Conservation (phyloP, 176 grass and related monocot genomes). For the Eragrostis curvula region DNA sequence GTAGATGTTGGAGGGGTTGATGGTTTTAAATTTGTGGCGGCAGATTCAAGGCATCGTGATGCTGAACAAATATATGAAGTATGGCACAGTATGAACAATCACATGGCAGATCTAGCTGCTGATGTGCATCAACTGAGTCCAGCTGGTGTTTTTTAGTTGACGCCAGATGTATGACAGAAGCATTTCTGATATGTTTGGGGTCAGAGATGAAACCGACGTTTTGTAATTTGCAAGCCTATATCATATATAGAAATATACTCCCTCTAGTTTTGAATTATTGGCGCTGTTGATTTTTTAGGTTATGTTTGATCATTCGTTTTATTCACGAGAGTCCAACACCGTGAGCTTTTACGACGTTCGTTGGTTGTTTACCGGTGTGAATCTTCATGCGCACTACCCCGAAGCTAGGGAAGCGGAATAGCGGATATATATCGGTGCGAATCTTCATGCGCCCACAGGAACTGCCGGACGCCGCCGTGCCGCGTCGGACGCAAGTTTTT, state of each 20-base stretch:
- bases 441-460: too few relatives aligned
- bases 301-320: too few relatives aligned
- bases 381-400: too few relatives aligned
- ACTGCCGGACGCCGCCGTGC: too few relatives aligned
- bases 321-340: too few relatives aligned
- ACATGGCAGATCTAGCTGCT: constrained; percentile 46
- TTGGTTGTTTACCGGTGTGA: too few relatives aligned
- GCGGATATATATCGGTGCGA: too few relatives aligned
- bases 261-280: too few relatives aligned
- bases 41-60: constrained; percentile 61
- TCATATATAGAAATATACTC: not conserved
- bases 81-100: constrained; percentile 63
- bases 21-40: constrained; percentile 59
- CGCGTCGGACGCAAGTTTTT: too few relatives aligned
- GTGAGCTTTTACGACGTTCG: too few relatives aligned
- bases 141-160: constrained; percentile 36
- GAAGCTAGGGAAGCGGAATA: too few relatives aligned
- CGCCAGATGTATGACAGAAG: constrained; percentile 13
- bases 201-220: not conserved
- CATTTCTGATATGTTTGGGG: not conserved
- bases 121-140: constrained; percentile 37
- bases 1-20: constrained; percentile 65
- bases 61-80: constrained; percentile 63
- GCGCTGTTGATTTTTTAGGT: too few relatives aligned
- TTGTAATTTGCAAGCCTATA: not conserved